Base-by-base conservation (phyloP, 169 alveolate genomes). In the Theileria equi region DNA sequence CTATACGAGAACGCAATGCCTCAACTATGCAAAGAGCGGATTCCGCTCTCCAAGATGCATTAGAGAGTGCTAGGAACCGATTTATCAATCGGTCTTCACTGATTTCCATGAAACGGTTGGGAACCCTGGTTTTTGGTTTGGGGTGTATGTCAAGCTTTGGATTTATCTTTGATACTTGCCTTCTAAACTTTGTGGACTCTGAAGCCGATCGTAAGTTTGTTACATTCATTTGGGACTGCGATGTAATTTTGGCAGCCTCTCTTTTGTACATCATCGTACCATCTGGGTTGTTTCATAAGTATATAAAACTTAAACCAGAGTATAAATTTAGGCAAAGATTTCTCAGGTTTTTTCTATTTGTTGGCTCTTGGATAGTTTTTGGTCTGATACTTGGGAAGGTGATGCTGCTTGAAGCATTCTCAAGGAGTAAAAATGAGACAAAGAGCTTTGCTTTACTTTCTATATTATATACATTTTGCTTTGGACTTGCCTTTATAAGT, bases 401-500 rank as follows among this genome's bases (percentile, higher is more conserved):
- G 7, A 23, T 70, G 48, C 8, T 70, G 44, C 32, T 38, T 45
- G 82, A 60, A n/a, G 49, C 61, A 73, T 58, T 58, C 38, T 55
- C 25, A 23, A 25, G 36, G 8, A 31, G 26, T 59, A 35, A 38
- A 17, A n/a, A n/a, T 35, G 0, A 44, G 16, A 11, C 35, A 13
- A 53, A 57, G 2, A 38, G 66, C n/a, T 21, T 68, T 52, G 28
- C 48, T 5, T 53, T 55, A 53, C 35, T 36, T 23, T 34, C 44
- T 5, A 34, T 54, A 13, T 43, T 53, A 19, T 32, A 47, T 32
- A 48, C 52, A 54, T 48, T 43, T 16, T 59, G 60, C 23, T 62
- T 73, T 34, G 83, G 83, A 8, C 63, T 63, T 28, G 28, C 63
- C 29, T 73, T 73, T 64, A 54, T 73, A 35, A 70, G 79, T 17